Evolutionary conservation across 306 rosid species (phyloP), one percentile per base, ranked within the genome.

Genomic region (Datisca glomerata): DNA sequence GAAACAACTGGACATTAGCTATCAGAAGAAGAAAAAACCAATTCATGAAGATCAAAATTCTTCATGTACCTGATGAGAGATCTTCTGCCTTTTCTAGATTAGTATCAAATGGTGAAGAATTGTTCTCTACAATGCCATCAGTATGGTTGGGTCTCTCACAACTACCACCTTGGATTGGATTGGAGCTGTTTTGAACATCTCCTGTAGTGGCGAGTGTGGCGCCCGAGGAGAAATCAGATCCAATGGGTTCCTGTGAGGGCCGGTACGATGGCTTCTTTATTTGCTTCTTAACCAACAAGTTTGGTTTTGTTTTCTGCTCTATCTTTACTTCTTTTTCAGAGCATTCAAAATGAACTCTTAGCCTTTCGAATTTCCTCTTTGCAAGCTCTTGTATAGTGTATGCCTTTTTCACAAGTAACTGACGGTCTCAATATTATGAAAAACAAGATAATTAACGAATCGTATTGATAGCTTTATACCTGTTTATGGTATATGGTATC

Each of bases 401-500:
- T 41, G 98, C 98, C 98, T 91, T 65, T 47, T n/a, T n/a, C n/a
- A n/a, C n/a, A 42, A 19, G 35, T 40, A 18, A 12, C 28, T 34
- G 36, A 54, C 28, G 18, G 1, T 27, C 18, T 25, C 12, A 32
- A 22, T 16, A 2, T 33, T 13, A 7, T 10, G 4, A 12, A 13
- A 46, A 47, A 28, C 17, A 20, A 18, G 29, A 49, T 18, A 51
- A 8, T 22, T 36, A 13, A 61, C 40, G 16, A 38, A 32, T 12
- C 16, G 19, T 1, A 8, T 31, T 8, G 36, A 40, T 55, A 50
- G 35, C 44, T 36, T 29, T 27, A 15, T 66, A 91, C 98, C 96
- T 91, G 96, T 71, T 79, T 84, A 59, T 91, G 67, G 78, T 91
- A 91, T 68, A 91, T 57, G 12, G 98, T 91, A 24, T 91, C 98